Conservation (phyloP, 768 basidiomycete species). For the Chalciporus chontae region DNA sequence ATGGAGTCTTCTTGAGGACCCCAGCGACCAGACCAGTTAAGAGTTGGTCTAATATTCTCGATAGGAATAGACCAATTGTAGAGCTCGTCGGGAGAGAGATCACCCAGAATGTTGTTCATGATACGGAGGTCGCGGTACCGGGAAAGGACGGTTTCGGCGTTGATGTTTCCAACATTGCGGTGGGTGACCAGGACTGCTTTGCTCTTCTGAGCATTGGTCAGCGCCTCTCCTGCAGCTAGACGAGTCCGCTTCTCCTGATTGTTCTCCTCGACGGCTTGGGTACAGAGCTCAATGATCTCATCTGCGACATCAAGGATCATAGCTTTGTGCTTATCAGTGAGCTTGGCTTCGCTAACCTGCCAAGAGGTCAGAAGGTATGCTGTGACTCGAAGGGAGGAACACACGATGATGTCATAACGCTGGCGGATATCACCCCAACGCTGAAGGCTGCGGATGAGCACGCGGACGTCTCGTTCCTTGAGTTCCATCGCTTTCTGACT, state of each 20-base stretch:
- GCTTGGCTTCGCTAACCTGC: conserved; percentile 84
- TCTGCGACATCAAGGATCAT: conserved; percentile 91
- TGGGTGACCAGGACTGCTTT: conserved; percentile 94
- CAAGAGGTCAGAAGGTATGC: conserved; percentile 1
- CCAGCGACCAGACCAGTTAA: conserved; percentile 98
- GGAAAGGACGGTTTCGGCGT: conserved; percentile 94
- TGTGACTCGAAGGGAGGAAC: conserved; percentile 29
- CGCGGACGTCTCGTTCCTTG: conserved; percentile 95
- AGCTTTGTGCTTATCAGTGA: conserved; percentile 89
- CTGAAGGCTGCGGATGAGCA: conserved; percentile 90
- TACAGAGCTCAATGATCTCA: conserved; percentile 86
- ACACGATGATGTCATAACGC: conserved; percentile 90
- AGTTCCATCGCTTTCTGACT: conserved; percentile 95
- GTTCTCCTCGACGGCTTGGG: conserved; percentile 78
- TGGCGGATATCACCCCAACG: conserved; percentile 97
- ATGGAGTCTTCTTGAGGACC: conserved; percentile 88
- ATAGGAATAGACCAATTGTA: conserved; percentile 87
- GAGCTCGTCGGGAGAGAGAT: conserved; percentile 58
- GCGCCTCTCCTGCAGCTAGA: conserved; percentile 78
- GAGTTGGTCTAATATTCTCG: conserved; percentile 89
- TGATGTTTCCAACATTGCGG: conserved; percentile 88
- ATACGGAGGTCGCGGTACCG: conserved; percentile 87
- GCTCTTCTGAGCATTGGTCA: conserved; percentile 92
- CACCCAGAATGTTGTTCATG: conserved; percentile 73
- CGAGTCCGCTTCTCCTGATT: conserved; percentile 76